Percentiles rank a stretch among this genome's conserved stretches.
These are phyloP conservation scores for Paradendryphiella salina DNA, from an alignment of 2,329 filamentous ascomycete genomes.

Conservation along the genomic window DNA sequence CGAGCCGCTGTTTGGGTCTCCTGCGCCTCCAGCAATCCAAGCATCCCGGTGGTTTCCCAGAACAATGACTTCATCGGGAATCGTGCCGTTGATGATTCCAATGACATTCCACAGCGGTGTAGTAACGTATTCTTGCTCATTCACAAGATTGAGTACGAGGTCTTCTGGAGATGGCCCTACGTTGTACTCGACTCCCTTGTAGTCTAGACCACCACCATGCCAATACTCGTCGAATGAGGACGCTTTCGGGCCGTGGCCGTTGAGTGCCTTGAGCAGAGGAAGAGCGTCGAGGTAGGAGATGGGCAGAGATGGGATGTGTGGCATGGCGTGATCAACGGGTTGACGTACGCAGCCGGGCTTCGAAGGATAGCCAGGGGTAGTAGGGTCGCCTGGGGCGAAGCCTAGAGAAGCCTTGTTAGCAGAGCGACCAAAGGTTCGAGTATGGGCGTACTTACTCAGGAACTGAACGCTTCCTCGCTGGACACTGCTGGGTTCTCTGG, in stretches of 20 bases:
- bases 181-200: conserved; percentile 83
- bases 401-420: conserved; percentile 46
- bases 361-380: conserved; percentile 90
- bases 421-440: not conserved
- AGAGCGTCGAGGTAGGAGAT: conserved; percentile 87
- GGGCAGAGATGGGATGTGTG: conserved; percentile 86
- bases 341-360: conserved; percentile 82
- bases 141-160: conserved; percentile 57
- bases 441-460: conserved; percentile 45
- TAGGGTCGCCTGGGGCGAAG: conserved; percentile 71
- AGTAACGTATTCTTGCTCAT: conserved; percentile 55
- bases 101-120: conserved; percentile 72
- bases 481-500: conserved; percentile 83
- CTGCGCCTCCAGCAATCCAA: conserved; percentile 84
- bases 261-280: conserved; percentile 85
- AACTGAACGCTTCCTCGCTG: conserved; percentile 82
- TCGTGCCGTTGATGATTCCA: conserved; percentile 84
- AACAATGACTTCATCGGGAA: conserved; percentile 82
- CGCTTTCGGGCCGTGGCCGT: conserved; percentile 80
- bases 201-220: conserved; percentile 71
- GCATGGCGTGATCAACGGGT: conserved; percentile 69
- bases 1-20: conserved; percentile 80
- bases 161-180: conserved; percentile 78
- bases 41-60: conserved; percentile 92
- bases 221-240: conserved; percentile 73